Evolutionary conservation across 768 basidiomycete species (phyloP).

Genomic region (Termitomyces sp.): DNA sequence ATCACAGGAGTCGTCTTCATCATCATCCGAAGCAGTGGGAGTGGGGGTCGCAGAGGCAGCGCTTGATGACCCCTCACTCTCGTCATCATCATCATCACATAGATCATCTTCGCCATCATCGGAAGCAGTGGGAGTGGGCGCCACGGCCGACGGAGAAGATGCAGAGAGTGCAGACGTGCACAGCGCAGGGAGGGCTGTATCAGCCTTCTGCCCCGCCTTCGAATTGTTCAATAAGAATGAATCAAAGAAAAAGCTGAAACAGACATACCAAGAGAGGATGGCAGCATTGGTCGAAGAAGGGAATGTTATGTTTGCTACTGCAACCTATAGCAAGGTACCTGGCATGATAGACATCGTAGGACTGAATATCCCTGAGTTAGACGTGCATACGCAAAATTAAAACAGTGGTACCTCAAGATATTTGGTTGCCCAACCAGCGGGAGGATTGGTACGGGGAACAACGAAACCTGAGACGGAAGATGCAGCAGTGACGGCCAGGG

Average conservation of each 20-base stretch:
- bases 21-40: conserved; percentile 28
- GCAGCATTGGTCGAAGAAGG: conserved; percentile 70
- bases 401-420: conserved; percentile 39
- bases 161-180: conserved; percentile 40
- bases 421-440: conserved; percentile 39
- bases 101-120: conserved; percentile 33
- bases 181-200: conserved; percentile 40
- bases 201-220: conserved; percentile 50
- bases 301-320: conserved; percentile 40
- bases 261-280: conserved; percentile 59
- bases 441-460: conserved; percentile 37
- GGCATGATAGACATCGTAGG: conserved; percentile 53
- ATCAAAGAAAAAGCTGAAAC: not conserved
- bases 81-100: conserved; percentile 23
- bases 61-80: conserved; percentile 18
- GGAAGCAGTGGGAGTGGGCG: conserved; percentile 25
- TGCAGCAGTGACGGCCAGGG: conserved; percentile 37
- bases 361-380: conserved; percentile 23
- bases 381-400: conserved; percentile 1
- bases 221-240: conserved; percentile 2
- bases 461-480: conserved; percentile 37
- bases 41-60: conserved; percentile 22
- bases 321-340: conserved; percentile 61
- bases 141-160: conserved; percentile 20
- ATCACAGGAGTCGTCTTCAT: conserved; percentile 30